Conservation (phyloP, 176 grass and related monocot species). For the Sorghum bicolor region DNA sequence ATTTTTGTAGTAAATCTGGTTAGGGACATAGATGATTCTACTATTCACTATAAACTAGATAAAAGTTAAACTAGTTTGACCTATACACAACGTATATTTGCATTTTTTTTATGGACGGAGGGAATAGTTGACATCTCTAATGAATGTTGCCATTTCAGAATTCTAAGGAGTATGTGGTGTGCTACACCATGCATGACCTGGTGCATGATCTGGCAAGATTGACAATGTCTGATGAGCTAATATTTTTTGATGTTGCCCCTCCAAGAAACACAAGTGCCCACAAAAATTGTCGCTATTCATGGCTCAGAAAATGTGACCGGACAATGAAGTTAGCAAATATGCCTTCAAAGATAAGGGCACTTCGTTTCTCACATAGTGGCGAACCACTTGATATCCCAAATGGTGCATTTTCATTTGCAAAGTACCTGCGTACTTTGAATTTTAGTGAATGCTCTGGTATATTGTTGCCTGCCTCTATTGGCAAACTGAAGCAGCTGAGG, state of each 20-base stretch:
- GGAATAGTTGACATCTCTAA: neutral
- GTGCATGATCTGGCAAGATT: neutral
- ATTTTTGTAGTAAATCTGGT: too few relatives aligned
- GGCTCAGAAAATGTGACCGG: neutral
- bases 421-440: slow-evolving; percentile 19
- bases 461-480: neutral
- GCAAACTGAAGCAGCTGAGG: neutral
- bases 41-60: too few relatives aligned
- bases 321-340: neutral
- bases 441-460: neutral
- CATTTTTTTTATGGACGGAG: too few relatives aligned
- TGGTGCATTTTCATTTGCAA: neutral
- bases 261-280: neutral
- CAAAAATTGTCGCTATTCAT: neutral
- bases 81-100: too few relatives aligned
- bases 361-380: neutral
- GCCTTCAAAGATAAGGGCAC: neutral
- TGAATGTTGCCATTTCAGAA: neutral
- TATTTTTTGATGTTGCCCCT: neutral
- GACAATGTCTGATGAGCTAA: neutral
- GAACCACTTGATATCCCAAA: neutral
- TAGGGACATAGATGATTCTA: too few relatives aligned
- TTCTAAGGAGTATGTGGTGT: too few relatives aligned
- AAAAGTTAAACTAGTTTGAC: too few relatives aligned
- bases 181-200: neutral